Percentiles rank a stretch among this genome's conserved stretches.
Evolutionary conservation across 768 basidiomycete species (phyloP).

Genomic region (Auricularia sp.): DNA sequence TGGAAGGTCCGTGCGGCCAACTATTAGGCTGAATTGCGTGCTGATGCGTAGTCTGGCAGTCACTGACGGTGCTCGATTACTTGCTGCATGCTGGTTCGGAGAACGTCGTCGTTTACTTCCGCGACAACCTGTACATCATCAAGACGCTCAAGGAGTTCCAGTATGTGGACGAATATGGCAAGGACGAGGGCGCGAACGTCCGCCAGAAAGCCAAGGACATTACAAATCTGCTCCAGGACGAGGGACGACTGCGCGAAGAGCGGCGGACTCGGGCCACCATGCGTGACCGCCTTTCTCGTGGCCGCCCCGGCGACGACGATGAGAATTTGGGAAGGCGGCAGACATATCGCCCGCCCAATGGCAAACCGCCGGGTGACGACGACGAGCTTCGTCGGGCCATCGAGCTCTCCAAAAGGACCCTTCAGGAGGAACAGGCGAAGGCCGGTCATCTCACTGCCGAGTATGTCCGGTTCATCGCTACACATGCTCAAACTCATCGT

Average conservation of each 20-base stretch:
- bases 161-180: slow-evolving; percentile 86
- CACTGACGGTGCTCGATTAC: slow-evolving; percentile 85
- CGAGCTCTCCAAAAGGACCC: slow-evolving; percentile 73
- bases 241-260: slow-evolving; percentile 75
- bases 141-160: slow-evolving; percentile 99
- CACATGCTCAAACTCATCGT: not conserved
- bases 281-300: slow-evolving; percentile 88
- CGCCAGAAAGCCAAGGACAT: slow-evolving; percentile 98
- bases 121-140: slow-evolving; percentile 93
- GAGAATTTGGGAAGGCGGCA: slow-evolving; percentile 19
- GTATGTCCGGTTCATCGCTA: slow-evolving; percentile 13
- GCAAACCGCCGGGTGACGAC: slow-evolving; percentile 42
- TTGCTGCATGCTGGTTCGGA: slow-evolving; percentile 93
- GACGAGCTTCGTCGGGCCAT: slow-evolving; percentile 81
- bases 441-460: slow-evolving; percentile 38
- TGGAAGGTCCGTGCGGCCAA: slow-evolving; percentile 64
- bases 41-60: not conserved
- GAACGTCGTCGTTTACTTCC: slow-evolving; percentile 97
- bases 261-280: slow-evolving; percentile 76
- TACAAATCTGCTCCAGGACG: slow-evolving; percentile 84
- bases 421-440: slow-evolving; percentile 57
- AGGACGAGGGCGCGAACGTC: slow-evolving; percentile 98
- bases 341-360: not conserved
- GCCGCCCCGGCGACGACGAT: slow-evolving; percentile 34
- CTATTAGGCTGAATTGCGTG: not conserved